Base-by-base conservation (phyloP, 2,329 filamentous ascomycete species). In the Aspergillus neotritici region DNA sequence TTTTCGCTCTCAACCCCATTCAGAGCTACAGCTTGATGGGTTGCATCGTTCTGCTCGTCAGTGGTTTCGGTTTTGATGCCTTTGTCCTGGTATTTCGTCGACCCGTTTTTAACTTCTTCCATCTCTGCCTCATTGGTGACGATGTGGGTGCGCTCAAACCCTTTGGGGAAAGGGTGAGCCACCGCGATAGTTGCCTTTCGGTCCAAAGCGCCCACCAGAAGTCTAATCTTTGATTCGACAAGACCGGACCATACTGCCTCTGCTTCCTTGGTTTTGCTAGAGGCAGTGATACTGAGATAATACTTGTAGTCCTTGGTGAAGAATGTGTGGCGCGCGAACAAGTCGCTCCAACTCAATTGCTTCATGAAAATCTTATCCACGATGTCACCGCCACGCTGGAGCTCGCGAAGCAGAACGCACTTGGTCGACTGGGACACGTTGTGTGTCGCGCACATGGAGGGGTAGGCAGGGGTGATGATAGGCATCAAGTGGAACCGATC, bases 361-460 rank as follows among this genome's bases (percentile, higher is more conserved):
- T 86, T 87, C 28, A 77, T 64, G 68, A 91, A 84, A 48, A 98
- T 94, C 54, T 82, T 80, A 49, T 86, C 82, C 8, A 88, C 82
- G 42, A 96, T 84, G 40, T 86, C 76, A 40, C 83, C 79, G 4
- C 84, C 93, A 31, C 87, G 81, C 50, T 83, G 76, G 14, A 97
- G 78, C 62, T 98, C 93, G 36, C 83, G 78, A 52, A 88, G 79
- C 59, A 98, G 89, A 38, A 96, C 81, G 5, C 79, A 73, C 72
- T 89, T 87, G 2, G 89, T 94, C 1, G 91, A 97, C 52, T 80
- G 75, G 3, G 86, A 90, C 48, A 98, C 84, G 59, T 95, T 97
- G 72, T 94, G 93, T 0, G 93, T 97, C 2, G 93, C 85, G 65
- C 93, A 97, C 90, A 96, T 97, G 38, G 89, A 94, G 3, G 93